phyloP scores from a whole-genome alignment of 805 yeast genomes.

The Cyberlindnera xylosilytica region DNA sequence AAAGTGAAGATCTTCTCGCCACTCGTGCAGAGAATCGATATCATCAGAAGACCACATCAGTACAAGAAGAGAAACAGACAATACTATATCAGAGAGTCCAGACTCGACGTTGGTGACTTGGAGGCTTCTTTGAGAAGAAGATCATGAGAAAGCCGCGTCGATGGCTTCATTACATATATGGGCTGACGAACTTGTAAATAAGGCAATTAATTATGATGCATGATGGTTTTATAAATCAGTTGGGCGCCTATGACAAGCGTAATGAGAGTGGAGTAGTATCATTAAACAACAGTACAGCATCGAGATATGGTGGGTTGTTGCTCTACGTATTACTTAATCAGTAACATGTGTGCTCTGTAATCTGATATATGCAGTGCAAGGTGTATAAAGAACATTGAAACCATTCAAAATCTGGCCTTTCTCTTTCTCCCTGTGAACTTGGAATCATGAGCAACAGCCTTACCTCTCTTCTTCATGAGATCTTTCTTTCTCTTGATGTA shows the following conservation, averaged over 20 bases:
- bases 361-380: no score
- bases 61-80: conserved; percentile 82
- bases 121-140: conserved; percentile 40
- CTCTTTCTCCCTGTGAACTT: conserved; percentile 88
- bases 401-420: conserved; percentile 57
- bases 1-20: conserved; percentile 83
- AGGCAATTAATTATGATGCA: no score
- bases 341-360: no score
- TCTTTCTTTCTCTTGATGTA: conserved; percentile 90
- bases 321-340: no score
- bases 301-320: no score
- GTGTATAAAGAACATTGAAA: no score
- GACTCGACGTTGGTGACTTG: conserved; percentile 71
- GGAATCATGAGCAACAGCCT: conserved; percentile 83
- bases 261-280: no score
- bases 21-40: conserved; percentile 68
- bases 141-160: conserved; percentile 1
- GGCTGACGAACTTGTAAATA: no score
- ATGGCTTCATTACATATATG: no score
- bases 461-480: conserved; percentile 87
- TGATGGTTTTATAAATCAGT: no score
- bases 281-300: no score
- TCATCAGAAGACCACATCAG: conserved; percentile 68
- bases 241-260: no score
- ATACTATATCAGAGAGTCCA: conserved; percentile 81